Conservation (phyloP, 441 rosid species). For the Populus hybrid region DNA sequence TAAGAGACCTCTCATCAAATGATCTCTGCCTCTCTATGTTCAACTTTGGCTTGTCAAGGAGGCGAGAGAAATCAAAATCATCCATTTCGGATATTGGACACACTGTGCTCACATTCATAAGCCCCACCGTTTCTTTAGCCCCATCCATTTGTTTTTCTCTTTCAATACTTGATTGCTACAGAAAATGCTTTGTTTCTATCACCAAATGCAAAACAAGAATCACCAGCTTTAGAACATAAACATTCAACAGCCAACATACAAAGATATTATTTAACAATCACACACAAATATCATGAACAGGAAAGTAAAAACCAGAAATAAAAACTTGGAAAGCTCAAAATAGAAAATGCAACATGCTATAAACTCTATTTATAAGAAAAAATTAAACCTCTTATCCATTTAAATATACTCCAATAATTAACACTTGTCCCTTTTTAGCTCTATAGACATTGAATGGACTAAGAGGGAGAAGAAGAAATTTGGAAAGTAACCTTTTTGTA, state of each 20-base stretch:
- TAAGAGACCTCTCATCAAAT: constrained; percentile 75
- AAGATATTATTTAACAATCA: background rate
- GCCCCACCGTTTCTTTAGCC: constrained; percentile 33
- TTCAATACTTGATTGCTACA: constrained; percentile 10
- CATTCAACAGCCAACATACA: background rate
- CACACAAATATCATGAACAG: background rate
- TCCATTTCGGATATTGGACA: constrained; percentile 65
- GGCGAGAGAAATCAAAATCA: constrained; percentile 66
- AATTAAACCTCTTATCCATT: background rate
- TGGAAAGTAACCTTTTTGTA: background rate
- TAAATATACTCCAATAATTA: background rate
- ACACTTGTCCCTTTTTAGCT: background rate
- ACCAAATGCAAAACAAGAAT: constrained; percentile 8
- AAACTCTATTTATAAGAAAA: background rate
- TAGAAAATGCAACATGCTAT: background rate
- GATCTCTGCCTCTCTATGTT: constrained; percentile 84
- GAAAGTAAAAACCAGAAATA: background rate
- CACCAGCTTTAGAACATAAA: background rate
- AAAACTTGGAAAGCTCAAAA: background rate
- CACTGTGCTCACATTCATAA: constrained; percentile 58
- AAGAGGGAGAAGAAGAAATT: background rate
- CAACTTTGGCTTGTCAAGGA: constrained; percentile 71
- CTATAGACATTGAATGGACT: background rate
- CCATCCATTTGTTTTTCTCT: constrained; percentile 44
- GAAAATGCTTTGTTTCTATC: constrained; percentile 11